These are phyloP conservation scores for Suillus luteus DNA, from an alignment of 768 basidiomycete genomes.

Conservation along the genomic window DNA sequence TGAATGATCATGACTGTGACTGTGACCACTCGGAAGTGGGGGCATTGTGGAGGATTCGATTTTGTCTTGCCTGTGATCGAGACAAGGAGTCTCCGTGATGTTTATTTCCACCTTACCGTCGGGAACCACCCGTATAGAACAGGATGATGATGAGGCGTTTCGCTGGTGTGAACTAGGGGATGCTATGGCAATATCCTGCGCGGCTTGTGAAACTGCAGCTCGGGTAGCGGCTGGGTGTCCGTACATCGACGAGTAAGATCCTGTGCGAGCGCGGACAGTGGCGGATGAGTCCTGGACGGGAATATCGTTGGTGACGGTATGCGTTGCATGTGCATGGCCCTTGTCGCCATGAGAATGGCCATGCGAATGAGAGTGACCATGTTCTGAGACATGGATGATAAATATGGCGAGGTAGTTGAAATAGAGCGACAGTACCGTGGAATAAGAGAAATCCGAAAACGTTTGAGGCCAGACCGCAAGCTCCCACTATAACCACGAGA, in stretches of 20 bases:
- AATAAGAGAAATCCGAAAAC: constrained; percentile 92
- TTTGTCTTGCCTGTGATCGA: constrained; percentile 45
- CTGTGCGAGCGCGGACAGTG: constrained; percentile 36
- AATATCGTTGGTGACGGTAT: constrained; percentile 33
- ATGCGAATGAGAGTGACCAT: constrained; percentile 73
- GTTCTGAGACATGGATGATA: constrained; percentile 15
- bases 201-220: constrained; percentile 76
- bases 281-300: constrained; percentile 22
- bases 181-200: constrained; percentile 66
- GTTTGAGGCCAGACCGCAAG: constrained; percentile 87
- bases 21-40: constrained; percentile 19
- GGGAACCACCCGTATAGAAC: constrained; percentile 3
- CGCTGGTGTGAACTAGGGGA: constrained; percentile 14
- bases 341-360: constrained; percentile 47
- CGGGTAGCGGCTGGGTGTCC: constrained; percentile 75
- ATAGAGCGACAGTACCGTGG: constrained; percentile 62
- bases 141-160: constrained; percentile 28
- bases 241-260: constrained; percentile 64
- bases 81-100: neutral
- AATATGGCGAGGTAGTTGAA: constrained; percentile 12
- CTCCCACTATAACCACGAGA: constrained; percentile 88
- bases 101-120: constrained; percentile 2
- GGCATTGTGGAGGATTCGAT: constrained; percentile 28
- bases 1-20: constrained; percentile 38
- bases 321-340: constrained; percentile 40